These are phyloP conservation scores for Barnettozyma sucrosica DNA, from an alignment of 805 yeast species.

Conservation along the genomic window DNA sequence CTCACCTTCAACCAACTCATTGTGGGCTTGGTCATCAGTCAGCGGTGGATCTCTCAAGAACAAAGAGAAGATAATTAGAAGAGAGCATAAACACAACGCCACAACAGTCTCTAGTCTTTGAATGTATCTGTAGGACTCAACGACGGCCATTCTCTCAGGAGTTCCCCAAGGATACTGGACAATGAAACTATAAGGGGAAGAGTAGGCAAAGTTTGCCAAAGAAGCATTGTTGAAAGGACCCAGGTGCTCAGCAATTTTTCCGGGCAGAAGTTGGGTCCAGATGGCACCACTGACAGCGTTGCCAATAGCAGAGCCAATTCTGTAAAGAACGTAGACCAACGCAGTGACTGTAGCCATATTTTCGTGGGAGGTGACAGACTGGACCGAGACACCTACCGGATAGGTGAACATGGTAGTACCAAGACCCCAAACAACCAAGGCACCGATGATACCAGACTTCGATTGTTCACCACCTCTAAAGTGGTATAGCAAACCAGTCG, in stretches of 20 bases:
- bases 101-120: slow-evolving; percentile 53
- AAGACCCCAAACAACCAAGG: slow-evolving; percentile 57
- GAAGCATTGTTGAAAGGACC: slow-evolving; percentile 26
- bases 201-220: slow-evolving; percentile 43
- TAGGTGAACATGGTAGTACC: slow-evolving; percentile 71
- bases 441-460: slow-evolving; percentile 56
- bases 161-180: slow-evolving; percentile 53
- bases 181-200: slow-evolving; percentile 47
- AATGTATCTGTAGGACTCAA: slow-evolving; percentile 50
- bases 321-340: slow-evolving; percentile 48
- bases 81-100: slow-evolving; percentile 46
- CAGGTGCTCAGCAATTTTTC: slow-evolving; percentile 31
- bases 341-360: slow-evolving; percentile 63
- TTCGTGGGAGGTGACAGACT: slow-evolving; percentile 57
- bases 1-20: slow-evolving; percentile 21
- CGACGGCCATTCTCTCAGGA: slow-evolving; percentile 52
- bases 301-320: slow-evolving; percentile 65
- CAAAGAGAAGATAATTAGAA: slow-evolving; percentile 40
- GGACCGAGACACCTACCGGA: slow-evolving; percentile 58
- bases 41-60: slow-evolving; percentile 49
- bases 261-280: slow-evolving; percentile 58
- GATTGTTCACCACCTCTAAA: slow-evolving; percentile 51
- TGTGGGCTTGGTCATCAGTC: slow-evolving; percentile 25
- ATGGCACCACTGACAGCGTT: slow-evolving; percentile 61
- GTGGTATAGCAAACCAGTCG: slow-evolving; percentile 52